These are phyloP conservation scores for Colletotrichum eremochloae DNA, from an alignment of 2,329 filamentous ascomycete genomes.

Conservation along the genomic window DNA sequence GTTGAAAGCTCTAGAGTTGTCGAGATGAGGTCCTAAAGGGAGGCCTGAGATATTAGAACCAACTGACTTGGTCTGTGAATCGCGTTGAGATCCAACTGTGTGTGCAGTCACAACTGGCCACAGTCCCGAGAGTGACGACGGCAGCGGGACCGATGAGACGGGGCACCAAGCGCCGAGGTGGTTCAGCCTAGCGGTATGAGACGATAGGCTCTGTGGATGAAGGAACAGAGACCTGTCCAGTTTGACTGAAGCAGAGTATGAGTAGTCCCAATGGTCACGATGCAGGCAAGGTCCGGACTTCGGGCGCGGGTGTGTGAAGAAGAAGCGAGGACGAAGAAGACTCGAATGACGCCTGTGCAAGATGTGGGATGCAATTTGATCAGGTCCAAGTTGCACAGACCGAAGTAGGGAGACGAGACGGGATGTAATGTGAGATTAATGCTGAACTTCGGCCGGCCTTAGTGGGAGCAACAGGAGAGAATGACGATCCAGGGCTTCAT, in stretches of 20 bases:
- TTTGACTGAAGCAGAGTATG: not conserved
- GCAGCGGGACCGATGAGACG: constrained; percentile 24
- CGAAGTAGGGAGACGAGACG: constrained; percentile 34
- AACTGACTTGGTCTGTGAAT: constrained; percentile 27
- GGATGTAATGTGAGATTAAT: constrained; percentile 38
- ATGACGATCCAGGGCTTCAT: constrained; percentile 16
- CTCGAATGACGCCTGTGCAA: constrained; percentile 2
- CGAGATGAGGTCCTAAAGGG: constrained; percentile 17
- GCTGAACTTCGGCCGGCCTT: constrained; percentile 25
- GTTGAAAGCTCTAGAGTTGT: not conserved
- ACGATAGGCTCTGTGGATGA: constrained; percentile 2
- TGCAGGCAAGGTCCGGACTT: constrained; percentile 11
- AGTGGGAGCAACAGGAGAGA: constrained; percentile 14
- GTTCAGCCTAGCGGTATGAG: constrained; percentile 11
- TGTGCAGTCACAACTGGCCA: constrained; percentile 7
- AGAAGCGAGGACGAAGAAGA: constrained; percentile 7
- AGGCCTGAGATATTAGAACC: constrained; percentile 38
- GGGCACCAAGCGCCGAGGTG: constrained; percentile 12
- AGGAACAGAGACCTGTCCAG: not conserved
- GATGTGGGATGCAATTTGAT: constrained; percentile 28
- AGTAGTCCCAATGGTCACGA: constrained; percentile 23
- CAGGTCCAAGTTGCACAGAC: constrained; percentile 36
- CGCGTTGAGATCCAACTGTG: constrained; percentile 21
- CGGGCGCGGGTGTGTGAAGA: not conserved
- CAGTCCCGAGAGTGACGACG: constrained; percentile 16